Base-by-base conservation (phyloP, 768 basidiomycete species). In the Lentinus tigrinus region DNA sequence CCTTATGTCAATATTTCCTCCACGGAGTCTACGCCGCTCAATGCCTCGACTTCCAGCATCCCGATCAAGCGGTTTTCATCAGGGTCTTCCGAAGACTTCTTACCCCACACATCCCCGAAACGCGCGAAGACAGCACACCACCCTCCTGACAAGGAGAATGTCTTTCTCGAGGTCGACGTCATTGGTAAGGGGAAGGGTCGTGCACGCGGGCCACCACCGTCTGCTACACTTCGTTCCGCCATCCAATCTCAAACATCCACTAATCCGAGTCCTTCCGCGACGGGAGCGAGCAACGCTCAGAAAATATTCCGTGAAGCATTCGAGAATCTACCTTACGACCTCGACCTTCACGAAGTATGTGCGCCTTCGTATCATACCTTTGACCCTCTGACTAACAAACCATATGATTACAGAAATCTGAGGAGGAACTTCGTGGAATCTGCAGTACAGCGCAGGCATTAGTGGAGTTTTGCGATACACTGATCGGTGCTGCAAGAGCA, bases 51-150 rank as follows among this genome's bases (percentile, higher is more conserved):
- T 6, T 55, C 62, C 3, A 55, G 52, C 16, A 40, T 69, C 24
- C 66, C 70, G 1, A 38, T 52, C 9, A 77, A 77, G 47, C 75
- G 77, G 28, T 26, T 63, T n/a, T 69, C 73, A 1, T 47, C 70
- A 0, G 70, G 68, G 43, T 14, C 47, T 0, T 17, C 60, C 0
- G 63, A 63, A 14, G 57, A 57, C 11, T 48, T 43, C 10, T 13
- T 63, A 0, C 66, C 63, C 0, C 42, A 46, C 0, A 51, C 53
- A 19, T 47, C 70, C 6, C 52, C 57, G 11, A 78, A 78, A 47
- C 75, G 77, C 6, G 36, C 61, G 23, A 67, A 70, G 54, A 70
- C 72, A 24, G 60, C 67, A 11, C 31, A 31, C 14, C 47, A 61
- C 6, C 3, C 48, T n/a, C 55, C 63, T 0, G 44, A 71, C 51